These are phyloP conservation scores for Rhizophagus clarus DNA, from an alignment of 192 early-diverging fungal genomes.

Conservation along the genomic window DNA sequence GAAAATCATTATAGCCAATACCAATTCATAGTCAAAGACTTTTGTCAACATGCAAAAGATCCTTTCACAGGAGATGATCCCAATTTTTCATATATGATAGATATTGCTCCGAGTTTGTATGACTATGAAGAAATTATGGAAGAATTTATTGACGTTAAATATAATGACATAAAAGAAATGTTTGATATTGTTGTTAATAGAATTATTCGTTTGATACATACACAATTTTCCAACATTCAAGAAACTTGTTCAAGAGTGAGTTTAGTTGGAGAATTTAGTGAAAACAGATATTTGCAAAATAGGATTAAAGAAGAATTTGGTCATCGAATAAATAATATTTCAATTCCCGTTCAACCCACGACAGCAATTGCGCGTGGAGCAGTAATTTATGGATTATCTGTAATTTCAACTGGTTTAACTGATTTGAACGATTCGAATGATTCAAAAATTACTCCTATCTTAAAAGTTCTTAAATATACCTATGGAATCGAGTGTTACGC, in stretches of 20 bases:
- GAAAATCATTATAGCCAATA: slow-evolving; percentile 22
- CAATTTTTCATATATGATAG: neutral
- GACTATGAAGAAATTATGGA: slow-evolving; percentile 8
- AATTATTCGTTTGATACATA: slow-evolving; percentile 40
- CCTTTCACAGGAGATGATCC: neutral
- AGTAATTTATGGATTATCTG: no score
- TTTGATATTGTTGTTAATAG: slow-evolving; percentile 38
- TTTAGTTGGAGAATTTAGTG: slow-evolving; percentile 44
- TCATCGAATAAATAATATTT: slow-evolving; percentile 32
- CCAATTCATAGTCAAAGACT: neutral
- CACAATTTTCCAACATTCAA: slow-evolving; percentile 34
- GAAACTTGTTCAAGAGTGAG: slow-evolving; percentile 35
- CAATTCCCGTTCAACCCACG: slow-evolving; percentile 37
- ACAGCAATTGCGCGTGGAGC: slow-evolving; percentile 27
- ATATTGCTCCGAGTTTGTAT: neutral
- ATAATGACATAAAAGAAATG: slow-evolving; percentile 42
- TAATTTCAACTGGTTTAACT: no score
- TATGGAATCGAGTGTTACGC: no score
- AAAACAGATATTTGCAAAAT: slow-evolving; percentile 37
- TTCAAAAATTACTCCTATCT: no score
- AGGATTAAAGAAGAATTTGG: slow-evolving; percentile 41
- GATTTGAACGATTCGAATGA: no score
- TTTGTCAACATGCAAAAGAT: neutral
- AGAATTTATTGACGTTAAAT: slow-evolving; percentile 44
- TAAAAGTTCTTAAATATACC: no score